Conservation (phyloP, 1,284 basidiomycete species). For the Leucoagaricus sp. region DNA sequence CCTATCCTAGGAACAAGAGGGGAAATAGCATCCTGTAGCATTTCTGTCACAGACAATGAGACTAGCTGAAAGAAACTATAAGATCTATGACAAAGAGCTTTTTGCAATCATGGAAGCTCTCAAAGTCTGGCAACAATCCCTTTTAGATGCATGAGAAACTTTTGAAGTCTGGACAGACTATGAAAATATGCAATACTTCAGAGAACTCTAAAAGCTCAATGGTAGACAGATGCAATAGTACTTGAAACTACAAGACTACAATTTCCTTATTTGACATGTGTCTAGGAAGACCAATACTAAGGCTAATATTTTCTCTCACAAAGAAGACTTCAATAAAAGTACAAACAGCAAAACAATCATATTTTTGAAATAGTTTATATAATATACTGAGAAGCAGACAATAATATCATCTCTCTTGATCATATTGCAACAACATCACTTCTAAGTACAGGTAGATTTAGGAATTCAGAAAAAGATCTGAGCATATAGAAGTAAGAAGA, state of each 20-base stretch:
- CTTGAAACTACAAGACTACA: slow-evolving; percentile 17
- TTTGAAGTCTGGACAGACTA: slow-evolving; percentile 42
- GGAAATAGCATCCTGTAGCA: not conserved
- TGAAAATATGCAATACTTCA: slow-evolving; percentile 44
- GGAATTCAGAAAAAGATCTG: too few relatives aligned
- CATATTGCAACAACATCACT: too few relatives aligned
- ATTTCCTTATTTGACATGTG: slow-evolving; percentile 37
- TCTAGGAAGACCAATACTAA: slow-evolving; percentile 30
- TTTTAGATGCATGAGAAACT: slow-evolving; percentile 23
- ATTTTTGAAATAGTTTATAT: not conserved
- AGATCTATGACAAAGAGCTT: slow-evolving; percentile 15
- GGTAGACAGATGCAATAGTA: slow-evolving; percentile 43
- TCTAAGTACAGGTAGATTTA: too few relatives aligned
- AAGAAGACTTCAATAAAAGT: not conserved
- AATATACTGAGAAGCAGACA: not conserved
- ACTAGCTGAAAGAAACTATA: slow-evolving; percentile 14
- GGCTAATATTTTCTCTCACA: slow-evolving; percentile 41
- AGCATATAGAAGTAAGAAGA: not conserved
- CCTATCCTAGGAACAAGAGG: not conserved
- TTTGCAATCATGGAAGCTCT: slow-evolving; percentile 37
- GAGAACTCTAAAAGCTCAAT: slow-evolving; percentile 32
- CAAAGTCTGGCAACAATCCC: slow-evolving; percentile 37
- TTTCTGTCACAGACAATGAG: not conserved
- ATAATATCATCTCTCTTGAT: too few relatives aligned
- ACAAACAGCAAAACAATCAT: not conserved